Conservation (phyloP, 495 filamentous ascomycete species). For the Aspergillus avenaceus region DNA sequence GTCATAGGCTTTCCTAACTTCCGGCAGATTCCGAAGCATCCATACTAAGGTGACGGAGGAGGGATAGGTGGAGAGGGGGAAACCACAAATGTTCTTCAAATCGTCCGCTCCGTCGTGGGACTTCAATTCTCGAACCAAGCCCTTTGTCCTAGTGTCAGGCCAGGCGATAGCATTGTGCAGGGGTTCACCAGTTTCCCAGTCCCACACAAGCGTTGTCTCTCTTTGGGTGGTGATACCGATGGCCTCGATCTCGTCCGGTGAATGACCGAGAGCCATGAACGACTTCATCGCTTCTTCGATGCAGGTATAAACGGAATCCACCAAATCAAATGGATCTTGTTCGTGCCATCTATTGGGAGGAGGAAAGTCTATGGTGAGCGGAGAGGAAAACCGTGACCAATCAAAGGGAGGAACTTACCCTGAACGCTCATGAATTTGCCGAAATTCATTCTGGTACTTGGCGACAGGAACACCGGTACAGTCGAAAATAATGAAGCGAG, state of each 20-base stretch:
- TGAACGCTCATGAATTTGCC: slow-evolving; percentile 80
- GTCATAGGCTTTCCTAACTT: slow-evolving; percentile 74
- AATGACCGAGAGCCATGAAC: slow-evolving; percentile 69
- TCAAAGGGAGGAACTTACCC: slow-evolving; percentile 58
- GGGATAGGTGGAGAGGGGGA: slow-evolving; percentile 91
- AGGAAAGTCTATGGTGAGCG: slow-evolving; percentile 9
- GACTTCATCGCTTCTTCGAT: slow-evolving; percentile 75
- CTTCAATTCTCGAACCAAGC: slow-evolving; percentile 80
- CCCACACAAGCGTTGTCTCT: slow-evolving; percentile 91
- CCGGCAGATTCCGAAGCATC: slow-evolving; percentile 70
- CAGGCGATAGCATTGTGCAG: slow-evolving; percentile 89
- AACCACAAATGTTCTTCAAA: slow-evolving; percentile 71
- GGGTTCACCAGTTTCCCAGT: slow-evolving; percentile 78
- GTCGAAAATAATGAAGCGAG: slow-evolving; percentile 90
- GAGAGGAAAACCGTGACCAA: not conserved
- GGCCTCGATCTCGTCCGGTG: slow-evolving; percentile 68
- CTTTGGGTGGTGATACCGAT: slow-evolving; percentile 94
- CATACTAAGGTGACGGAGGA: slow-evolving; percentile 87
- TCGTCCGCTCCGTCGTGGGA: slow-evolving; percentile 59
- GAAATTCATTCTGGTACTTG: slow-evolving; percentile 88
- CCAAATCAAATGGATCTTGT: slow-evolving; percentile 79
- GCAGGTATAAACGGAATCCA: slow-evolving; percentile 76
- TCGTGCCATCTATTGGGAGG: slow-evolving; percentile 79
- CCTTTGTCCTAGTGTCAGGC: slow-evolving; percentile 83
- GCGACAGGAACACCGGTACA: slow-evolving; percentile 72